A percentile compares a stretch with the other conserved stretches of the same genome.
Conservation (phyloP, 2,329 filamentous ascomycete species). For the Gnomoniopsis sp. region DNA sequence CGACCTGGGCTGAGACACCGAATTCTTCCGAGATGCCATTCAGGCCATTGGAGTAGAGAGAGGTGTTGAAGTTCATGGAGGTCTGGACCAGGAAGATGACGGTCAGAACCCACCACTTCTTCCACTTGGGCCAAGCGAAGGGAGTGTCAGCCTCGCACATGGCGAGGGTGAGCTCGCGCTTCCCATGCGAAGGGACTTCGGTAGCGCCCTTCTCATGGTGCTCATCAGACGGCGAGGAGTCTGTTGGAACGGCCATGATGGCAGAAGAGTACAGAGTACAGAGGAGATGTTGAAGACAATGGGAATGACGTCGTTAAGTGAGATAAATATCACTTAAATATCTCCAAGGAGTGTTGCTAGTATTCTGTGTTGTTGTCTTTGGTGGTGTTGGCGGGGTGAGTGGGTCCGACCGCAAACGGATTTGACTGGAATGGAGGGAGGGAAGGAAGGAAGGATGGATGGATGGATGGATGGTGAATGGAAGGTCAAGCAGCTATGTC, state of each 20-base stretch:
- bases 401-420: no score
- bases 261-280: no score
- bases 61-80: conserved; percentile 78
- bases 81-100: conserved; percentile 72
- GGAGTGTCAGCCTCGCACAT: conserved; percentile 67
- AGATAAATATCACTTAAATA: no score
- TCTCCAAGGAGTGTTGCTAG: no score
- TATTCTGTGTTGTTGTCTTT: no score
- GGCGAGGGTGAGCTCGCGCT: conserved; percentile 43
- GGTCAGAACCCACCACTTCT: conserved; percentile 71
- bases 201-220: conserved; percentile 8
- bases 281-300: no score
- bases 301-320: no score
- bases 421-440: no score
- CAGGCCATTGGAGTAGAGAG: conserved; percentile 68
- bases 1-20: conserved; percentile 62
- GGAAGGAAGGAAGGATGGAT: no score
- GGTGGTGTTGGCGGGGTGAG: no score
- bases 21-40: conserved; percentile 65
- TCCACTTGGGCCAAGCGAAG: conserved; percentile 55
- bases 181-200: background rate
- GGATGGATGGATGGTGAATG: no score
- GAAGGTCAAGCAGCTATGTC: no score
- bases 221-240: background rate
- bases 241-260: background rate